Conservation (phyloP, 495 filamentous ascomycete species). For the Durotheca rogersii region DNA sequence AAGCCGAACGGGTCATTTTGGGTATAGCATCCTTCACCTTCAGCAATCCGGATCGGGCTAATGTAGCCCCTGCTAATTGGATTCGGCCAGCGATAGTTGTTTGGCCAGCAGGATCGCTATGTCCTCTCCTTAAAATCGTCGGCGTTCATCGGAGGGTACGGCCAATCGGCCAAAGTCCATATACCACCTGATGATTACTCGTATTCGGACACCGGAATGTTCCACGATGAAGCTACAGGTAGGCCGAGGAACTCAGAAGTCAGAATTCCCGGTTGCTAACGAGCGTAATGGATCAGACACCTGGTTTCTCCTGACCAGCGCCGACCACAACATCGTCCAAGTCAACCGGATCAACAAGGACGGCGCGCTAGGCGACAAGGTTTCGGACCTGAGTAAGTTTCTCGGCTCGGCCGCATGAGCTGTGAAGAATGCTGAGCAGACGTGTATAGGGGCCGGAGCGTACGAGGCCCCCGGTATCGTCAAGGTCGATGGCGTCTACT, state of each 20-base stretch:
- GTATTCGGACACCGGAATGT: constrained; percentile 52
- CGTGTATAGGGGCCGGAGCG: constrained; percentile 33
- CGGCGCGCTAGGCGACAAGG: constrained; percentile 36
- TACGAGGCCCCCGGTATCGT: constrained; percentile 49
- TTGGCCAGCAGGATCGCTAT: constrained; percentile 49
- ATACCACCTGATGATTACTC: constrained; percentile 46
- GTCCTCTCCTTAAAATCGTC: constrained; percentile 43
- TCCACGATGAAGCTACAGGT: constrained; percentile 41
- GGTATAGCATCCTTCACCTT: constrained; percentile 23
- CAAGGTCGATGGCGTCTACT: constrained; percentile 45
- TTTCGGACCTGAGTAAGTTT: constrained; percentile 33
- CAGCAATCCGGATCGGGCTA: background rate
- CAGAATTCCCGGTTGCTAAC: constrained; percentile 1
- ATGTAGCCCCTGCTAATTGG: background rate
- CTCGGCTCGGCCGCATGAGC: background rate
- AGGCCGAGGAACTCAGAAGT: background rate
- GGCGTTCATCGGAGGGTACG: constrained; percentile 39
- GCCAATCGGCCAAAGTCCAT: constrained; percentile 39
- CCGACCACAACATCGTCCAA: constrained; percentile 51
- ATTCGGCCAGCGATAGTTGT: constrained; percentile 34
- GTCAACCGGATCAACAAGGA: constrained; percentile 48
- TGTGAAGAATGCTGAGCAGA: constrained; percentile 3
- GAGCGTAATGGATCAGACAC: constrained; percentile 26
- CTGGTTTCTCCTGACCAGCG: constrained; percentile 48
- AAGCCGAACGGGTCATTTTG: constrained; percentile 48